These are phyloP conservation scores for Malassezia nana DNA, from an alignment of 1,284 basidiomycete genomes.

Conservation along the genomic window DNA sequence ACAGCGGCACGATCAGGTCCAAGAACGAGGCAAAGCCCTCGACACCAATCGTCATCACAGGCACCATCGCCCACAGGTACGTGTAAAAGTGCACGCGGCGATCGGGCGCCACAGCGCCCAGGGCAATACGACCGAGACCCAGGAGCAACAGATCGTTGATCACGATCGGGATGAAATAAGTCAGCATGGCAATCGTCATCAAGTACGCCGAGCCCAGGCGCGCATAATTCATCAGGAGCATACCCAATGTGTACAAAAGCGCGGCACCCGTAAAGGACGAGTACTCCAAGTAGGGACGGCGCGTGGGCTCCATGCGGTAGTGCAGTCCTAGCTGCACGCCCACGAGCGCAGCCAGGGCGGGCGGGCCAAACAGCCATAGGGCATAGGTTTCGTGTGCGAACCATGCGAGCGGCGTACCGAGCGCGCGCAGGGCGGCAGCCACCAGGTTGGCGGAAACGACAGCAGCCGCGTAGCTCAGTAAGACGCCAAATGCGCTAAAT, in stretches of 20 bases:
- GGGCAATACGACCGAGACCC: conserved; percentile 29
- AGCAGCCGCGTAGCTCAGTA: conserved; percentile 48
- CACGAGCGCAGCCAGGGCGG: conserved; percentile 56
- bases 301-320: conserved; percentile 51
- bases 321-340: conserved; percentile 59
- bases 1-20: conserved; percentile 81
- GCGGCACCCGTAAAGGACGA: conserved; percentile 26
- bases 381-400: conserved; percentile 60
- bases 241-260: conserved; percentile 29
- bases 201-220: conserved; percentile 63
- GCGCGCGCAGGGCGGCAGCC: conserved; percentile 61
- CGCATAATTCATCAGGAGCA: conserved; percentile 53
- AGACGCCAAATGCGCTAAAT: conserved; percentile 24
- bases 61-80: conserved; percentile 37
- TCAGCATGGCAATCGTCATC: conserved; percentile 56
- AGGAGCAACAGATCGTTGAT: conserved; percentile 40
- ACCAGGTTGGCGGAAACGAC: conserved; percentile 62
- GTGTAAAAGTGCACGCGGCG: conserved; percentile 30
- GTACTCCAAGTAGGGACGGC: conserved; percentile 41
- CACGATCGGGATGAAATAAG: conserved; percentile 2
- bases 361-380: conserved; percentile 67
- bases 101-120: conserved; percentile 26
- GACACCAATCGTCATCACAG: conserved; percentile 61
- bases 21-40: conserved; percentile 63
- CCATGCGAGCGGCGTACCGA: conserved; percentile 54